A percentile compares a stretch with the other conserved stretches of the same genome.
These are phyloP conservation scores for Lactifluus pinguis DNA, from an alignment of 768 basidiomycete genomes.

Conservation along the genomic window DNA sequence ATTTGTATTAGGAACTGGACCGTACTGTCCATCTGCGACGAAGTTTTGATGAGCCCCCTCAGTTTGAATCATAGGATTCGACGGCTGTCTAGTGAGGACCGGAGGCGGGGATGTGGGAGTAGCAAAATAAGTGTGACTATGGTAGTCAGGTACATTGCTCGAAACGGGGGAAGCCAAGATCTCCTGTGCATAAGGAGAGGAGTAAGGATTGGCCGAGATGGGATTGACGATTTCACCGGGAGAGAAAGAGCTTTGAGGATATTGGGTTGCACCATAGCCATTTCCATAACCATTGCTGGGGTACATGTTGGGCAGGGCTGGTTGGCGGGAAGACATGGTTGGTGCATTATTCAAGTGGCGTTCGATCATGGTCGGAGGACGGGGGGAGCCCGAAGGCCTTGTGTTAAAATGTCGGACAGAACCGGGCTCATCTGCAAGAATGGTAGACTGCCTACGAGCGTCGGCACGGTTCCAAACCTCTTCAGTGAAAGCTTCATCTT, in stretches of 20 bases:
- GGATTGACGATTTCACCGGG: conserved; percentile 17
- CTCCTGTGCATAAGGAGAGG: conserved; percentile 32
- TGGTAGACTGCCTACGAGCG: conserved; percentile 57
- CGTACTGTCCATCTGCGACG: conserved; percentile 14
- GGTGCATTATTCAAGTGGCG: conserved; percentile 31
- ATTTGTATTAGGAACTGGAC: conserved; percentile 8
- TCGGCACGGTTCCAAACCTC: conserved; percentile 42
- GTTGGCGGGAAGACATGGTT: conserved; percentile 10
- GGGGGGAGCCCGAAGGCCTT: conserved; percentile 37
- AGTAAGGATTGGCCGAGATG: conserved; percentile 30
- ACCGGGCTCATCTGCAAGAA: conserved; percentile 34
- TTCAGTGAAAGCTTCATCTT: conserved; percentile 27
- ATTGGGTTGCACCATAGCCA: conserved; percentile 24
- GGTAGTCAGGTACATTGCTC: conserved; percentile 17
- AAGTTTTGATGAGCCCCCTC: conserved; percentile 22
- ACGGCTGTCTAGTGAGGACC: conserved; percentile 17
- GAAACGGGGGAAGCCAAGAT: conserved; percentile 29
- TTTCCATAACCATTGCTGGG: conserved; percentile 8
- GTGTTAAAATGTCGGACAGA: conserved; percentile 29
- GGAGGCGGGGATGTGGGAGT: conserved; percentile 1
- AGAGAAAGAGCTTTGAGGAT: conserved; percentile 21
- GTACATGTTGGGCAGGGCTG: conserved; percentile 14
- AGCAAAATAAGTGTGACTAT: background rate
- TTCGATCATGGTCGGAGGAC: conserved; percentile 60
- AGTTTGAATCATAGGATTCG: background rate